Evolutionary conservation across 164 flowering plant genomes (phyloP).

Genomic region (Aristolochia contorta): DNA sequence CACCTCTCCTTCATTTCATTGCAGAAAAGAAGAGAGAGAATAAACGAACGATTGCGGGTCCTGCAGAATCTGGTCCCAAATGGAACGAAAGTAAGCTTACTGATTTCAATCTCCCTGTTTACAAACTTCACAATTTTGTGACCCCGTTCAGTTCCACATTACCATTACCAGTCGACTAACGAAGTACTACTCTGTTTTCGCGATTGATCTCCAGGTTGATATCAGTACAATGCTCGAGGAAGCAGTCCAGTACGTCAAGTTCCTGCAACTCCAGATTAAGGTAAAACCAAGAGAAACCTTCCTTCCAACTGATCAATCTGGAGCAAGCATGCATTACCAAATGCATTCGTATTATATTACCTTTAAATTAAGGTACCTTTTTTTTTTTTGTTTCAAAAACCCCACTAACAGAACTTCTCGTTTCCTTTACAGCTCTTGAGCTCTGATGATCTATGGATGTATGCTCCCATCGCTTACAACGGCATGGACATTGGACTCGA

Average conservation of each 20-base stretch:
- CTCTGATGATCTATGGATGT: conserved; percentile 97
- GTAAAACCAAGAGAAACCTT: conserved; percentile 25
- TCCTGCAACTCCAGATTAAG: conserved; percentile 94
- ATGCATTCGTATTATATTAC: too few relatives aligned
- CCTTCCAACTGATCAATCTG: not conserved
- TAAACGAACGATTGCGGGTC: conserved; percentile 71
- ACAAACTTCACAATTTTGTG: too few relatives aligned
- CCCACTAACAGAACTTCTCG: not conserved
- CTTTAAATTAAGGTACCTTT: not conserved
- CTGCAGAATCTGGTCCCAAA: conserved; percentile 84
- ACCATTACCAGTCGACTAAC: not conserved
- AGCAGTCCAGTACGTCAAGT: conserved; percentile 91
- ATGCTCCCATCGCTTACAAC: conserved; percentile 86
- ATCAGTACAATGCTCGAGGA: conserved; percentile 99
- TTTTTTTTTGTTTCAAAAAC: too few relatives aligned
- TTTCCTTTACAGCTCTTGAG: conserved; percentile 52
- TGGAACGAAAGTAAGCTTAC: conserved; percentile 72
- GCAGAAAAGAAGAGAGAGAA: conserved; percentile 90
- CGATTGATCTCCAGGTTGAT: conserved; percentile 51
- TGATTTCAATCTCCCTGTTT: not conserved
- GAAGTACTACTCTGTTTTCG: not conserved
- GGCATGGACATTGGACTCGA: conserved; percentile 72
- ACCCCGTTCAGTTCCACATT: not conserved
- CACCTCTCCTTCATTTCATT: conserved; percentile 3
- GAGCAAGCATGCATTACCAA: too few relatives aligned